phyloP scores from a whole-genome alignment of 768 basidiomycete species.

The Mrakia frigida region DNA sequence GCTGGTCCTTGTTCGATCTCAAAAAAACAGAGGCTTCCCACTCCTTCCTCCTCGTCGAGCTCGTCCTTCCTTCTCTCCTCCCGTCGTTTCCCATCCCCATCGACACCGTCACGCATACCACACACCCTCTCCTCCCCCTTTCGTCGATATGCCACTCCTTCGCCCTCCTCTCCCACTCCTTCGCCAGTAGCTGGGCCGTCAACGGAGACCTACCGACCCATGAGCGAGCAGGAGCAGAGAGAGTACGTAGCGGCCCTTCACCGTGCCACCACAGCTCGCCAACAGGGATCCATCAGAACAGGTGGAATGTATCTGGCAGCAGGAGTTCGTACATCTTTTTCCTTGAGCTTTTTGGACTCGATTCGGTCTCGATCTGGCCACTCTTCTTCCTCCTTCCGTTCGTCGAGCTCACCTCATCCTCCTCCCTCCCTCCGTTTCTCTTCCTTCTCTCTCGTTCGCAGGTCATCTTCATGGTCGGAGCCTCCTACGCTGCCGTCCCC shows the following conservation, averaged over 20 bases:
- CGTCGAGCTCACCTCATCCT: background rate
- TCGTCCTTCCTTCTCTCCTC: background rate
- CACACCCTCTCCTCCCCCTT: background rate
- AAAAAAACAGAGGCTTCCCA: background rate
- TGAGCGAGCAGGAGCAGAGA: background rate
- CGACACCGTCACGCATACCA: background rate
- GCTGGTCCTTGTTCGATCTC: background rate
- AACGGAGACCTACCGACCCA: background rate
- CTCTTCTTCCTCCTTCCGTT: slow-evolving; percentile 1
- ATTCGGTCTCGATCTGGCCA: background rate
- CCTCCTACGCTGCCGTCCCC: slow-evolving; percentile 95
- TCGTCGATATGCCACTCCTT: background rate
- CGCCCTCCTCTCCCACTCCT: background rate
- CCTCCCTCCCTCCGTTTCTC: background rate
- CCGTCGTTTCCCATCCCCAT: slow-evolving; percentile 8
- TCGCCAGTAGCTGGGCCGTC: background rate
- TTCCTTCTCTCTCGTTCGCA: slow-evolving; percentile 40
- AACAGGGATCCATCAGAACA: background rate
- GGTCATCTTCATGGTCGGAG: slow-evolving; percentile 73
- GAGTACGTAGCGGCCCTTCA: background rate
- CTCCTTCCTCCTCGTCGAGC: slow-evolving; percentile 5
- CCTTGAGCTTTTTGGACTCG: background rate
- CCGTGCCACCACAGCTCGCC: background rate
- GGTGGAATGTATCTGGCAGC: slow-evolving; percentile 7
- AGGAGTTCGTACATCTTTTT: background rate